phyloP scores from a whole-genome alignment of 164 flowering plant genomes.

The Aristolochia fimbriata region DNA sequence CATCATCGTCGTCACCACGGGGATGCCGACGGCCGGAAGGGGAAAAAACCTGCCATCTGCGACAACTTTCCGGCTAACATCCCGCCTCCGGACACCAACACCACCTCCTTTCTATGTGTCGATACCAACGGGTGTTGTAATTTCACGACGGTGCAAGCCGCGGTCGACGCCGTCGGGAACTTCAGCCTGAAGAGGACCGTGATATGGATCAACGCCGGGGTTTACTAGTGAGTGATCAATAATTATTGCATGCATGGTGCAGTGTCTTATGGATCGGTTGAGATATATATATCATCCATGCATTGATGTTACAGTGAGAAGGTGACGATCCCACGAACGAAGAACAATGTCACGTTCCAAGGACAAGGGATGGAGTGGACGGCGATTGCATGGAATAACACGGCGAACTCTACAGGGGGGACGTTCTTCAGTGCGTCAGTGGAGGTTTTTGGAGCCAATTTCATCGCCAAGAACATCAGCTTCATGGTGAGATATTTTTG shows the following conservation, averaged over 20 bases:
- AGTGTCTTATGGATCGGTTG: no score
- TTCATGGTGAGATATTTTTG: conserved; percentile 86
- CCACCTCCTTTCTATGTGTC: conserved; percentile 57
- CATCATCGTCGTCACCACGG: conserved; percentile 21
- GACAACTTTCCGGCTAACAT: conserved; percentile 48
- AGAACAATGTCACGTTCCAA: conserved; percentile 81
- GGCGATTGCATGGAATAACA: conserved; percentile 84
- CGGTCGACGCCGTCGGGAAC: conserved; percentile 51
- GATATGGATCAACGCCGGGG: conserved; percentile 75
- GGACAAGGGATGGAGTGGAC: conserved; percentile 80
- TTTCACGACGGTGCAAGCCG: conserved; percentile 79
- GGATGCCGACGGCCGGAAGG: conserved; percentile 1
- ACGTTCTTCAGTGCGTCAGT: conserved; percentile 79
- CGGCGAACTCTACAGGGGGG: conserved; percentile 70
- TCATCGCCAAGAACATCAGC: conserved; percentile 85
- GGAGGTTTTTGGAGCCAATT: conserved; percentile 61
- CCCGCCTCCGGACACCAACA: conserved; percentile 62
- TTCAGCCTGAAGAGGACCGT: conserved; percentile 50
- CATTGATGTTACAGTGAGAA: conserved; percentile 54
- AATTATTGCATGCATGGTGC: no score
- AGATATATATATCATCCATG: no score
- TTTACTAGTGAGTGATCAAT: conserved; percentile 51
- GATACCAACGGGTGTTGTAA: conserved; percentile 85
- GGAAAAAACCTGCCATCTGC: conserved; percentile 26
- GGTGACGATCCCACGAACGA: conserved; percentile 52